Percentiles rank a stretch among this genome's conserved stretches.
These are phyloP conservation scores for Fragaria nilgerrensis DNA, from an alignment of 306 rosid genomes.

Conservation along the genomic window DNA sequence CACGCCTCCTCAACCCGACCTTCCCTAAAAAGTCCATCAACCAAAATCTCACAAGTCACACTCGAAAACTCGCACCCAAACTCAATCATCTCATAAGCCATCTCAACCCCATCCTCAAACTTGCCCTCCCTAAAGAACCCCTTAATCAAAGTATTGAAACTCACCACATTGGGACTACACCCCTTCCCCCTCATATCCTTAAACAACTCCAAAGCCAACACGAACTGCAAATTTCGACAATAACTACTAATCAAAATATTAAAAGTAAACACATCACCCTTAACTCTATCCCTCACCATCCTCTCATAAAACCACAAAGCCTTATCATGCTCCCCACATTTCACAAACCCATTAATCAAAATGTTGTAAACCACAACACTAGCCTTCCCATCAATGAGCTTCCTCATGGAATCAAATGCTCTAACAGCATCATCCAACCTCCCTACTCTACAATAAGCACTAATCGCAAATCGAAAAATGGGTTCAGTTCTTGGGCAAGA, in stretches of 20 bases:
- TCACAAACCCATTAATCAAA: constrained; percentile 79
- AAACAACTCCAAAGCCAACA: constrained; percentile 63
- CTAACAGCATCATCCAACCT: constrained; percentile 52
- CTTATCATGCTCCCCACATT: constrained; percentile 38
- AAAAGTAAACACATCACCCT: constrained; percentile 71
- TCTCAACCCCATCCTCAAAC: constrained; percentile 64
- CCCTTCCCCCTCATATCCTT: constrained; percentile 70
- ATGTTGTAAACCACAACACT: constrained; percentile 49
- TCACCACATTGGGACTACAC: constrained; percentile 83
- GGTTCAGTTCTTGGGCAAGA: constrained; percentile 65
- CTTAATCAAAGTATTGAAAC: constrained; percentile 77
- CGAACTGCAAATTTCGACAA: constrained; percentile 58
- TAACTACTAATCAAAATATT: constrained; percentile 79
- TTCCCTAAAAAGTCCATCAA: constrained; percentile 65
- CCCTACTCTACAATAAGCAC: constrained; percentile 54
- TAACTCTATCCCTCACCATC: constrained; percentile 51
- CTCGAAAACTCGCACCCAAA: constrained; percentile 50
- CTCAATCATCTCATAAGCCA: constrained; percentile 82
- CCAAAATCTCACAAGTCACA: constrained; percentile 79
- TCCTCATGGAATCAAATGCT: constrained; percentile 56
- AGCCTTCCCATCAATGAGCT: constrained; percentile 69
- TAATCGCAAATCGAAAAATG: constrained; percentile 52
- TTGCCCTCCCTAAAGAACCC: constrained; percentile 72
- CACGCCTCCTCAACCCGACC: constrained; percentile 43
- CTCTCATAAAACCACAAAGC: constrained; percentile 56